Base-by-base conservation (phyloP, 2,329 filamentous ascomycete species). In the Colletotrichum spinosum region DNA sequence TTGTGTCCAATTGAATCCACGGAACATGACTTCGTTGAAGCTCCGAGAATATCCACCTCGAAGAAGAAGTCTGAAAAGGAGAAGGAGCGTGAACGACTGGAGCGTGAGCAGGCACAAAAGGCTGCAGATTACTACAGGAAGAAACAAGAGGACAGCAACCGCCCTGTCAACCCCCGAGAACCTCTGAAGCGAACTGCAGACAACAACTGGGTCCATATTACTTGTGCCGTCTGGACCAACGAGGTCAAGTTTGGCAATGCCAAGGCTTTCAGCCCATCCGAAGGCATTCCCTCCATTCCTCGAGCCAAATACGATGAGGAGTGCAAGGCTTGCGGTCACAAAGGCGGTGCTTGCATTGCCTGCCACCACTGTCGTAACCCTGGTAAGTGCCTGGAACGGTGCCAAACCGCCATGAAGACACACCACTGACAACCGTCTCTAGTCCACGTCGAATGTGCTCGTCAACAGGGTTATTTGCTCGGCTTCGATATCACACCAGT, bases 121-220 rank as follows among this genome's bases (percentile, higher is more conserved):
- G 90, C 91, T 8, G 91, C 90, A 54, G 91, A 95, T n/a, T 90
- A 90, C 60, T 97, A 97, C 76, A 88, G 88, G 45, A 91, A 91
- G 75, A 90, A 88, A 73, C 95, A 99, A 78, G 88, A 93, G 73
- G 91, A 95, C 67, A 88, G 91, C 72, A 93, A 94, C 70, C 91
- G 94, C 52, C 95, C 96, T 1, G 79, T 91, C 41, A 88, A 93
- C 69, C 96, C 96, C 34, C 88, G 96, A 52, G 96, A 98, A 75
- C 91, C 96, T 4, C 82, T 99, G 68, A 99, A 99, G 80, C 89
- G 93, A 53, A 99, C 96, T 0, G 92, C 92, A 4, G 94, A 97
- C 75, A 98, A 98, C 79, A 98, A 98, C 74, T 99, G 96, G 96
- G 93, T 97, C 13, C 96, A 99, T 75, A 93, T 98, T 35, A 90